phyloP scores from a whole-genome alignment of 345 rosid genomes.

The Hibiscus trionum region DNA sequence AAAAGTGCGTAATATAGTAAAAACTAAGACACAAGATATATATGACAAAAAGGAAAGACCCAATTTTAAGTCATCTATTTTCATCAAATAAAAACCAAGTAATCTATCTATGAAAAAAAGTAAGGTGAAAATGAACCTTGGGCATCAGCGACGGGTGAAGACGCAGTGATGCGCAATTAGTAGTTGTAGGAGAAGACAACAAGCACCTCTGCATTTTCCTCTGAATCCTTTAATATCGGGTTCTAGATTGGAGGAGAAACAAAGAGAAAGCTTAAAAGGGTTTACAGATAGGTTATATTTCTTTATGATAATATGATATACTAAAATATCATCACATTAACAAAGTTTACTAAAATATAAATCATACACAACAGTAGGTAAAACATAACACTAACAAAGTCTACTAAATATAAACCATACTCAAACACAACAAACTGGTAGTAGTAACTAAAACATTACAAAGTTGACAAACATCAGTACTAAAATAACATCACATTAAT shows the following conservation, averaged over 20 bases:
- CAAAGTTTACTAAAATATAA: too few relatives aligned
- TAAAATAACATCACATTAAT: not conserved
- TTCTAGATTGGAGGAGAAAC: not conserved
- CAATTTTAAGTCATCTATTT: not conserved
- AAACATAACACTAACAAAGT: too few relatives aligned
- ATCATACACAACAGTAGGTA: not conserved
- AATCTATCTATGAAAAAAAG: not conserved
- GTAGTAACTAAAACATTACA: too few relatives aligned
- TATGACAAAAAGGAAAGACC: not conserved
- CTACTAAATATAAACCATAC: not conserved
- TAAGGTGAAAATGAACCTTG: constrained; percentile 27
- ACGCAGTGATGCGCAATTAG: constrained; percentile 18
- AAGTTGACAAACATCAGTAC: not conserved
- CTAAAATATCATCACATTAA: too few relatives aligned
- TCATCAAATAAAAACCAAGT: too few relatives aligned
- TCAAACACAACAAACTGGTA: not conserved
- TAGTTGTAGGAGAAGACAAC: not conserved
- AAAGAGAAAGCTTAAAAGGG: not conserved
- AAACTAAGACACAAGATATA: not conserved
- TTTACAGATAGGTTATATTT: too few relatives aligned
- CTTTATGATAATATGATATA: too few relatives aligned
- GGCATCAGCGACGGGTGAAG: constrained; percentile 36
- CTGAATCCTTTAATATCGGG: not conserved
- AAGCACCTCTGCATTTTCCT: constrained; percentile 6
- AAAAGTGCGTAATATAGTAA: not conserved